phyloP scores from a whole-genome alignment of 805 yeast genomes.

The Candida nitratophila region DNA sequence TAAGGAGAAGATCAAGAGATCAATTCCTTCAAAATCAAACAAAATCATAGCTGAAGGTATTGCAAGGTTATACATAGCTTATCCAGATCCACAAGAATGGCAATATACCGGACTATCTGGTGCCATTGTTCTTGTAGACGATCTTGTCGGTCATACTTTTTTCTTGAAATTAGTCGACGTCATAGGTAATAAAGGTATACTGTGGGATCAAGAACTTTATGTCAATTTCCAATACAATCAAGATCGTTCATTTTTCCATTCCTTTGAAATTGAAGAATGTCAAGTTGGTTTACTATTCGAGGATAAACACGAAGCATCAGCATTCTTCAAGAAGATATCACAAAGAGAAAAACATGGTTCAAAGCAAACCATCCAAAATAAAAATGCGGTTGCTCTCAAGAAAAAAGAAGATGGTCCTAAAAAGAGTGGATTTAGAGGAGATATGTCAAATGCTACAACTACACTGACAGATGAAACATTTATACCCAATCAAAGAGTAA shows the following conservation, averaged over 20 bases:
- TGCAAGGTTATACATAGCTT: conserved; percentile 83
- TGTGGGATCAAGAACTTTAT: conserved; percentile 96
- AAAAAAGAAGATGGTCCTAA: conserved; percentile 33
- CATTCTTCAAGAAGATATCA: conserved; percentile 71
- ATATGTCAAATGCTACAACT: conserved; percentile 17
- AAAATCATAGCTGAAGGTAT: conserved; percentile 87
- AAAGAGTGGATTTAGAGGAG: conserved; percentile 63
- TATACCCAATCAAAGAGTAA: conserved; percentile 33
- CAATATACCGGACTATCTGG: conserved; percentile 84
- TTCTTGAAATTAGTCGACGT: conserved; percentile 87
- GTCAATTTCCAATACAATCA: conserved; percentile 85
- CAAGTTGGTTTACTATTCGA: conserved; percentile 82
- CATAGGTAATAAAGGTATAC: conserved; percentile 71
- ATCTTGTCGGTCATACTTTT: conserved; percentile 88
- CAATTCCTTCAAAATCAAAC: conserved; percentile 80
- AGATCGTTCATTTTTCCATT: conserved; percentile 90
- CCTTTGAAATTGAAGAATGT: conserved; percentile 91
- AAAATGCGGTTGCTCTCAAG: conserved; percentile 79
- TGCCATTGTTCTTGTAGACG: conserved; percentile 83
- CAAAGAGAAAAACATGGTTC: conserved; percentile 77
- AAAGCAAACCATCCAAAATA: conserved; percentile 77
- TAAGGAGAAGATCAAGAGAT: conserved; percentile 84
- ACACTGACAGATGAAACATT: neutral
- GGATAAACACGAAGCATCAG: conserved; percentile 81
- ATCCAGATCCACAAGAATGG: conserved; percentile 81